A percentile compares a stretch with the other conserved stretches of the same genome.
Evolutionary conservation across 345 rosid genomes (phyloP).

Genomic region (Boechera retrofracta): DNA sequence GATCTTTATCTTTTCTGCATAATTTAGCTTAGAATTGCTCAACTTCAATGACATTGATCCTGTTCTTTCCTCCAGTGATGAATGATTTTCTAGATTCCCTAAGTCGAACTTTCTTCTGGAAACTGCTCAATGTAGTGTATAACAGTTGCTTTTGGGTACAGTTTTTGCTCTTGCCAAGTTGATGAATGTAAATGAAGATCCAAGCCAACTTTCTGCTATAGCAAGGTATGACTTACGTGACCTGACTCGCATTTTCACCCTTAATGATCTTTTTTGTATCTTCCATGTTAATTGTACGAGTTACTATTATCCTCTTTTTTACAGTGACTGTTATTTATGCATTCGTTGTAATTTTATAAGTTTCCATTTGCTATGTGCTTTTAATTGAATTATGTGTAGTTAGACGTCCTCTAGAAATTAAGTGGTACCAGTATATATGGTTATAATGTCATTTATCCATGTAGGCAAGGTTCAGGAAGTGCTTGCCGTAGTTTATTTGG

Average conservation of each 20-base stretch:
- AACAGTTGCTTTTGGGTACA: constrained; percentile 40
- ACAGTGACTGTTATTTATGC: not conserved
- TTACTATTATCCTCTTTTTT: not conserved
- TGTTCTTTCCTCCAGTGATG: constrained; percentile 5
- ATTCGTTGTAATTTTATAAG: not conserved
- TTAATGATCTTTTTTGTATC: not conserved
- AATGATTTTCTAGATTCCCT: not conserved
- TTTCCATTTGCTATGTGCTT: not conserved
- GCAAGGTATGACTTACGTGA: constrained; percentile 61
- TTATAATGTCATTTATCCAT: constrained; percentile 34
- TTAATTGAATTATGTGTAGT: not conserved
- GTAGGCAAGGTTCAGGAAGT: constrained; percentile 98
- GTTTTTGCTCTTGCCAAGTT: constrained; percentile 89
- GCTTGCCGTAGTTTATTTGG: constrained; percentile 97
- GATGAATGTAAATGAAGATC: constrained; percentile 85
- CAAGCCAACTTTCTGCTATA: constrained; percentile 87
- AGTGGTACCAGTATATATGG: not conserved
- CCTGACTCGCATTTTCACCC: constrained; percentile 9
- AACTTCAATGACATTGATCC: not conserved
- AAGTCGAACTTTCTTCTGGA: constrained; percentile 1
- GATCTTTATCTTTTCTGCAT: not conserved
- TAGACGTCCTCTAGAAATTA: not conserved
- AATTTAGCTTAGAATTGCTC: not conserved
- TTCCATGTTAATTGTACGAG: not conserved
- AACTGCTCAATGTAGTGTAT: constrained; percentile 1